Evolutionary conservation across 2,329 filamentous ascomycete genomes (phyloP).

Genomic region (Reticulascus tulasneorum): DNA sequence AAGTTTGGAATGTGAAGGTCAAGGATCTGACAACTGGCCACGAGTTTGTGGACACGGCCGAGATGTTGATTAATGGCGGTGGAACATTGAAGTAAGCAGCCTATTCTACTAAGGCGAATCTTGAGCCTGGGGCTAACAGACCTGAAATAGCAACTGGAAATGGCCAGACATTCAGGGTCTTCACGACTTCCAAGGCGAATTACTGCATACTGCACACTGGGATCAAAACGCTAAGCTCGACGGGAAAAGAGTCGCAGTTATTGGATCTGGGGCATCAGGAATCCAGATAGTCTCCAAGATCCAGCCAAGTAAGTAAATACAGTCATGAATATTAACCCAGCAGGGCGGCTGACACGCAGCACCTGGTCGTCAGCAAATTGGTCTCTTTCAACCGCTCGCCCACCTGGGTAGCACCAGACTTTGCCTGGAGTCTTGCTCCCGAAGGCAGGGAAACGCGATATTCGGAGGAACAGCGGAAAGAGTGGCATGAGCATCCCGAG

Average conservation of each 20-base stretch:
- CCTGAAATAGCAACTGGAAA: neutral
- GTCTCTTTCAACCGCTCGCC: conserved; percentile 28
- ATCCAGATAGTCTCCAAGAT: conserved; percentile 26
- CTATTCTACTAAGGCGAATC: no score
- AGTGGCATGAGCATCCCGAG: conserved; percentile 50
- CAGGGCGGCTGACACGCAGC: no score
- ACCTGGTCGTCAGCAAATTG: conserved; percentile 24
- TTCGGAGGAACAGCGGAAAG: conserved; percentile 36
- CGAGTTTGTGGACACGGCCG: no score
- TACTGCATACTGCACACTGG: conserved; percentile 32
- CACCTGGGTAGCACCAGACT: conserved; percentile 29
- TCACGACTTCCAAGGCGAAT: conserved; percentile 28
- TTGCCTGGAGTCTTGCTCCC: conserved; percentile 21
- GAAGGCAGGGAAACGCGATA: conserved; percentile 24
- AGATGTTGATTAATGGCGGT: no score
- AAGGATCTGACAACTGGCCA: neutral
- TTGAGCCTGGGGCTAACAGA: no score
- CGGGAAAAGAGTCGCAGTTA: conserved; percentile 29
- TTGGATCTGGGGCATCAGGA: conserved; percentile 29
- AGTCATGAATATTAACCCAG: conserved; percentile 20
- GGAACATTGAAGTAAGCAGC: conserved; percentile 9
- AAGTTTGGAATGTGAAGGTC: conserved; percentile 18
- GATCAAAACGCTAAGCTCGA: conserved; percentile 21
- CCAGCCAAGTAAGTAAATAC: no score
- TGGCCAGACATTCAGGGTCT: conserved; percentile 43